Base-by-base conservation (phyloP, 805 yeast species). In the Candida argentea region DNA sequence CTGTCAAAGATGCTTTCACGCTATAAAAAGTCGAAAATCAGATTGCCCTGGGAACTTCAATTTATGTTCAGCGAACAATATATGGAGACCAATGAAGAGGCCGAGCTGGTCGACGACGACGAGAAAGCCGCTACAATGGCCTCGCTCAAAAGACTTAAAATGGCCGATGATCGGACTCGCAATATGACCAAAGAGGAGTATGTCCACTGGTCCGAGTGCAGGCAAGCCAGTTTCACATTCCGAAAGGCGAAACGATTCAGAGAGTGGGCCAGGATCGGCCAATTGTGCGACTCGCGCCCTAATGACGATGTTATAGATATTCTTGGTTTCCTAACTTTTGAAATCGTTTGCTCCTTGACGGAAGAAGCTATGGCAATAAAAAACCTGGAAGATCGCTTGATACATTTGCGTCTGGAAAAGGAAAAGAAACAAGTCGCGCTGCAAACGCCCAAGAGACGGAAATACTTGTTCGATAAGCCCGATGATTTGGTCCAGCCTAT, bases 151-250 rank as follows among this genome's bases (percentile, higher is more conserved):
- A 64, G 96, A 33, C 66, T 91, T 39, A 85, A 86, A 44, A 76
- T 73, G 53, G 96, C 96, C 4, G 98, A 91, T 54, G 95, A 91
- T 28, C 67, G 98, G 36, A 91, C 98, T 0, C 73, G 66, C 38
- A 70, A 79, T 40, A 91, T 91, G 98, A 91, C 98, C 1, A 80
- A 76, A 46, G 95, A 91, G 44, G 98, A 91, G 49, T 91, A 91
- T 46, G 98, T 87, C 11, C 98, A 91, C 50, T 91, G 97, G 96
- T 83, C 95, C 8, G 98, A 91, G 47, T 91, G 98, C 55, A 72
- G 98, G 36, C 98, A 91, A 52, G 97, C 97, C 1, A 78, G 93
- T 34, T 91, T 91, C 51, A 91, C 98, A 1, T 91, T 86, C 45
- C 69, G 96, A 41, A 91, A 91, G 50, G 81, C 82, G n/a, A 86